A percentile compares a stretch with the other conserved stretches of the same genome.
These are phyloP conservation scores for Hericium coralloides DNA, from an alignment of 768 basidiomycete genomes.

Conservation along the genomic window DNA sequence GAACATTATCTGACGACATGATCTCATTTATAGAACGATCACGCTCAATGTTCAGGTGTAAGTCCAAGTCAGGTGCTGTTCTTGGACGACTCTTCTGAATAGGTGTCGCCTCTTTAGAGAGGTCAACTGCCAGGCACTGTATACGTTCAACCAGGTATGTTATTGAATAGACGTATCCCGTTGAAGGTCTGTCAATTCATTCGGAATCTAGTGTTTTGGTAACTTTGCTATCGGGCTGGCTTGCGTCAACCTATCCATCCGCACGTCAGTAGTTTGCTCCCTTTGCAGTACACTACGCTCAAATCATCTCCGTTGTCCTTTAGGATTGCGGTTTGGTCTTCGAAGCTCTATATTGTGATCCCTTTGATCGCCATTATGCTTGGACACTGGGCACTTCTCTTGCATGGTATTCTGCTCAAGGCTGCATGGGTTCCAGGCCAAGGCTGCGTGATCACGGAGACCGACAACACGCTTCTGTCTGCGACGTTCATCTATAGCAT, in stretches of 20 bases:
- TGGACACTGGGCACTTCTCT: constrained; percentile 63
- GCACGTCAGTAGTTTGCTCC: constrained; percentile 25
- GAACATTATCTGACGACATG: background rate
- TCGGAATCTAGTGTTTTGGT: constrained; percentile 29
- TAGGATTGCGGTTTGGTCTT: constrained; percentile 60
- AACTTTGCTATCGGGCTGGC: constrained; percentile 36
- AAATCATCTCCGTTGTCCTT: background rate
- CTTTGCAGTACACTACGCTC: background rate
- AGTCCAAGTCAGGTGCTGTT: constrained; percentile 7
- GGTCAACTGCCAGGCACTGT: constrained; percentile 37
- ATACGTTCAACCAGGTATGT: constrained; percentile 39
- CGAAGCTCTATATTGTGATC: constrained; percentile 42
- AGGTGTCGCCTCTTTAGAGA: constrained; percentile 15
- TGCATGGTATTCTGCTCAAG: constrained; percentile 58
- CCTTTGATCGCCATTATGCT: constrained; percentile 46
- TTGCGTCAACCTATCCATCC: constrained; percentile 37
- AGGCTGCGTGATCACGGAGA: constrained; percentile 48
- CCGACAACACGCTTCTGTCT: constrained; percentile 55
- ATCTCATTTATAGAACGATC: constrained; percentile 18
- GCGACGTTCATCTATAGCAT: constrained; percentile 73
- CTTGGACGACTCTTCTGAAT: background rate
- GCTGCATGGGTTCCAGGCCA: constrained; percentile 43
- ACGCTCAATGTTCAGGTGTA: constrained; percentile 30
- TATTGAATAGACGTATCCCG: too few species aligned
- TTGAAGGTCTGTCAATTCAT: background rate